phyloP scores from a whole-genome alignment of 257 asterid species.

The Gardenia jasminoides region DNA sequence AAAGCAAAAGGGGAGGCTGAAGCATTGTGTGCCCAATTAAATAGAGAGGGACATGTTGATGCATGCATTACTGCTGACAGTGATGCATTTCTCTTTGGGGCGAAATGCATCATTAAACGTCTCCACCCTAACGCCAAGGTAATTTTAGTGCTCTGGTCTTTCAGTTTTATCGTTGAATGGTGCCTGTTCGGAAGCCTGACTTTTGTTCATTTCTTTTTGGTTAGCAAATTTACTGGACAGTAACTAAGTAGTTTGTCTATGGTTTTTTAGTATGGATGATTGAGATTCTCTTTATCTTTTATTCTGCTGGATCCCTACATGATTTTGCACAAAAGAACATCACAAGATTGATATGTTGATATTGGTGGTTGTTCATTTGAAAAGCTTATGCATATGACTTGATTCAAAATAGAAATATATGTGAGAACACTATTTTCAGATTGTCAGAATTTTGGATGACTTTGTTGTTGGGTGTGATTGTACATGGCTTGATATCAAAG shows the following conservation, averaged over 20 bases:
- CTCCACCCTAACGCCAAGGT: constrained; percentile 77
- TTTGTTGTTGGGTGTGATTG: background rate
- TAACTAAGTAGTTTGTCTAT: background rate
- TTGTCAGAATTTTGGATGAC: background rate
- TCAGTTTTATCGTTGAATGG: background rate
- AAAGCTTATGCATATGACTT: background rate
- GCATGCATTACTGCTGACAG: constrained; percentile 96
- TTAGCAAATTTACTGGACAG: background rate
- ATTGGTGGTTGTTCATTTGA: background rate
- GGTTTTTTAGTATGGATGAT: background rate
- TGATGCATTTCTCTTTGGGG: constrained; percentile 87
- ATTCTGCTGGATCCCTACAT: background rate
- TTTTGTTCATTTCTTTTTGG: background rate
- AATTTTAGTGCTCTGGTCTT: constrained; percentile 13
- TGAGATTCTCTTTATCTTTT: background rate
- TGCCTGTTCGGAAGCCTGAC: background rate
- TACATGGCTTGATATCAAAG: background rate
- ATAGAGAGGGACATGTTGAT: constrained; percentile 79
- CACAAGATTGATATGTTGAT: background rate
- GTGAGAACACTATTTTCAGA: background rate
- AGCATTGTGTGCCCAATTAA: constrained; percentile 90
- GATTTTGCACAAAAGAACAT: background rate
- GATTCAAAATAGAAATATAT: background rate
- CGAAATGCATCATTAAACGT: constrained; percentile 73
- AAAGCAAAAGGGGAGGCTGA: constrained; percentile 92